These are phyloP conservation scores for Halenospora varia DNA, from an alignment of 495 filamentous ascomycete species.

Conservation along the genomic window DNA sequence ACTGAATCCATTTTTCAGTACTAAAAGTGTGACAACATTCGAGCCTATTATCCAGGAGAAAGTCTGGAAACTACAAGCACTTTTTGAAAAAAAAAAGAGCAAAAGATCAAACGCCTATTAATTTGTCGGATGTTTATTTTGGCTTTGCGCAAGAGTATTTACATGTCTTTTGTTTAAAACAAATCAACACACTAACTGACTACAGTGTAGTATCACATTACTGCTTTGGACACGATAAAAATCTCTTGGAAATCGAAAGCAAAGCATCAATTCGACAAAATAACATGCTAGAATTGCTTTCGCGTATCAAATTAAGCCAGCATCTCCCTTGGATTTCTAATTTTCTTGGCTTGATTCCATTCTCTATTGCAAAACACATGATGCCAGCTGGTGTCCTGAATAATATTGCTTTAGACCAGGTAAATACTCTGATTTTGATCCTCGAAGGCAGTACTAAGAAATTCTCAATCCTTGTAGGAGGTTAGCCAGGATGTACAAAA, in stretches of 20 bases:
- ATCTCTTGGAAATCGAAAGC: constrained; percentile 30
- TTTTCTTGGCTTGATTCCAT: constrained; percentile 31
- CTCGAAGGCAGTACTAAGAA: neutral
- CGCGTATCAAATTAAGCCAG: constrained; percentile 33
- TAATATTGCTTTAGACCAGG: constrained; percentile 31
- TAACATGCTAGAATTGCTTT: constrained; percentile 32
- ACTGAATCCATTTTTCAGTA: constrained; percentile 2
- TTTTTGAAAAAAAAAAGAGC: constrained; percentile 22
- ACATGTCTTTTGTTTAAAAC: constrained; percentile 5
- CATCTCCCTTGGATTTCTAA: constrained; percentile 35
- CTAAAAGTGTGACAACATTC: neutral
- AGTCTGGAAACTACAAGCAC: neutral
- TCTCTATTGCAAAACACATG: constrained; percentile 30
- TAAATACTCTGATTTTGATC: constrained; percentile 16
- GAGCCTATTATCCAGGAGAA: neutral
- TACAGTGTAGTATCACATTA: constrained; percentile 35
- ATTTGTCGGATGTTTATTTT: constrained; percentile 37
- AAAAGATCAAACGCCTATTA: constrained; percentile 25
- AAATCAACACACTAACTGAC: constrained; percentile 23
- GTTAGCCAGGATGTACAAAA: constrained; percentile 6
- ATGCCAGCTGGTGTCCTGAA: constrained; percentile 37
- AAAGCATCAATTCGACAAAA: constrained; percentile 29
- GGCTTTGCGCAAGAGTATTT: constrained; percentile 6
- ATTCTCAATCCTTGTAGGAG: constrained; percentile 9
- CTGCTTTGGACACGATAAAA: constrained; percentile 31